Conservation (phyloP, 2,329 filamentous ascomycete genomes). For the Cladosporium austrohemisphaericum region DNA sequence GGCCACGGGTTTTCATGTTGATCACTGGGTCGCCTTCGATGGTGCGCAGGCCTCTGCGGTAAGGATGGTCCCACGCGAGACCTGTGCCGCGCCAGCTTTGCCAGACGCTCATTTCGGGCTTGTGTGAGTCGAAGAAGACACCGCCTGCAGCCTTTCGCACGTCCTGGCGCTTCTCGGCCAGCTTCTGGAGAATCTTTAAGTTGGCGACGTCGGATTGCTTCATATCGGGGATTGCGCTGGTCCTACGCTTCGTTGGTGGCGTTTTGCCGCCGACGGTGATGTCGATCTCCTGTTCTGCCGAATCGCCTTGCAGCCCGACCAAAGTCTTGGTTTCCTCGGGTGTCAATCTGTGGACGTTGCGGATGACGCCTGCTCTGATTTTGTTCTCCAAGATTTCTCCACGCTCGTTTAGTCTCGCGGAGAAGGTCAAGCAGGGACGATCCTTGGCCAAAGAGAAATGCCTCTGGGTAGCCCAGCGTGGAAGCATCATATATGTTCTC, state of each 20-base stretch:
- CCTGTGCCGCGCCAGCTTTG: slow-evolving; percentile 30
- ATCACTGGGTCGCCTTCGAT: slow-evolving; percentile 46
- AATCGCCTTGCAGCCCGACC: slow-evolving; percentile 17
- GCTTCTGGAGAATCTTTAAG: slow-evolving; percentile 34
- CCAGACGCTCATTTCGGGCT: slow-evolving; percentile 36
- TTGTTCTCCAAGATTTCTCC: slow-evolving; percentile 54
- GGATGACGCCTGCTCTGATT: slow-evolving; percentile 51
- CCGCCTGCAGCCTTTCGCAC: slow-evolving; percentile 37
- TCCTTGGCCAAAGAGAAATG: slow-evolving; percentile 53
- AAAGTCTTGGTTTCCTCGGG: slow-evolving; percentile 35
- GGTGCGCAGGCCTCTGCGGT: slow-evolving; percentile 34
- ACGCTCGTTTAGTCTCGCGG: slow-evolving; percentile 49
- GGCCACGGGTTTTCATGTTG: slow-evolving; percentile 30
- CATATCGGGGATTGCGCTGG: slow-evolving; percentile 21
- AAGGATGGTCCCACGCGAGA: slow-evolving; percentile 41
- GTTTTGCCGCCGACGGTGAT: slow-evolving; percentile 34
- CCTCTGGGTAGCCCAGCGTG: slow-evolving; percentile 44
- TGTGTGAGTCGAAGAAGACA: slow-evolving; percentile 31
- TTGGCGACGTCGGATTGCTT: slow-evolving; percentile 30
- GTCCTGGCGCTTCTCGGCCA: slow-evolving; percentile 33
- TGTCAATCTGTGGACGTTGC: slow-evolving; percentile 54
- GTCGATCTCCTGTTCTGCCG: slow-evolving; percentile 16
- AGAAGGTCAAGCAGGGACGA: slow-evolving; percentile 60
- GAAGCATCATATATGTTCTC: slow-evolving; percentile 55
- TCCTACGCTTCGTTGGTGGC: slow-evolving; percentile 20